Percentiles rank a stretch among this genome's conserved stretches.
Conservation (phyloP, 768 basidiomycete genomes). For the Calocera viscosa region DNA sequence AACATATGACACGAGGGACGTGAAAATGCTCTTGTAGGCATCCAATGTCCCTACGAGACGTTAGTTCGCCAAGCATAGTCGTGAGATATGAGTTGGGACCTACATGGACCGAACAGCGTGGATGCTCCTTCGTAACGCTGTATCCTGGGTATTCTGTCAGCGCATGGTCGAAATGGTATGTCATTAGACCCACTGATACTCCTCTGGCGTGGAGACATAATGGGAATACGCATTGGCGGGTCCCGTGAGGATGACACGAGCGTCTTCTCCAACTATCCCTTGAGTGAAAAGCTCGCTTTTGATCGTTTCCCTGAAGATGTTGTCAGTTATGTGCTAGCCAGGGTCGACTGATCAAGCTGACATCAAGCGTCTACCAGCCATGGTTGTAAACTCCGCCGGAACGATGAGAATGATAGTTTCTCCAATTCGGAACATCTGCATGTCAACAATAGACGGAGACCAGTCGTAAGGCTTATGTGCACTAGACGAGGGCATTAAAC, state of each 20-base stretch:
- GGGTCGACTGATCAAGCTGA: conserved; percentile 26
- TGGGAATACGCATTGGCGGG: conserved; percentile 74
- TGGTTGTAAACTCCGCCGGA: conserved; percentile 70
- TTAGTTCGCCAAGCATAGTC: not conserved
- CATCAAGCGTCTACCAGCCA: conserved; percentile 68
- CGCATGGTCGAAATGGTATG: conserved; percentile 31
- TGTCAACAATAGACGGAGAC: conserved; percentile 58
- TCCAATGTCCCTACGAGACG: conserved; percentile 50
- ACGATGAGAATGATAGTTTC: conserved; percentile 64
- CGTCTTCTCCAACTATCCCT: conserved; percentile 50
- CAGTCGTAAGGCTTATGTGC: conserved; percentile 59
- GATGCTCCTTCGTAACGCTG: conserved; percentile 77
- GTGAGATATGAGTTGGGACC: too few species aligned
- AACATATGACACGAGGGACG: conserved; percentile 50
- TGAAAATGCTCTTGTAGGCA: conserved; percentile 66
- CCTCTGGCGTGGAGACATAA: conserved; percentile 28
- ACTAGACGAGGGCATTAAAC: conserved; percentile 37
- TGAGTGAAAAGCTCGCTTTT: conserved; percentile 51
- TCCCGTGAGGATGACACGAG: conserved; percentile 64
- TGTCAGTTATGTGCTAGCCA: not conserved
- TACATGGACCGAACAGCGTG: conserved; percentile 63
- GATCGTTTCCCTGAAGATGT: conserved; percentile 44
- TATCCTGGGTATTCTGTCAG: conserved; percentile 56
- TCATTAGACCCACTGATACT: conserved; percentile 22
- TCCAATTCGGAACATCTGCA: conserved; percentile 67